Base-by-base conservation (phyloP, 192 early-diverging fungal genomes). In the Backusella parvicylindrica region DNA sequence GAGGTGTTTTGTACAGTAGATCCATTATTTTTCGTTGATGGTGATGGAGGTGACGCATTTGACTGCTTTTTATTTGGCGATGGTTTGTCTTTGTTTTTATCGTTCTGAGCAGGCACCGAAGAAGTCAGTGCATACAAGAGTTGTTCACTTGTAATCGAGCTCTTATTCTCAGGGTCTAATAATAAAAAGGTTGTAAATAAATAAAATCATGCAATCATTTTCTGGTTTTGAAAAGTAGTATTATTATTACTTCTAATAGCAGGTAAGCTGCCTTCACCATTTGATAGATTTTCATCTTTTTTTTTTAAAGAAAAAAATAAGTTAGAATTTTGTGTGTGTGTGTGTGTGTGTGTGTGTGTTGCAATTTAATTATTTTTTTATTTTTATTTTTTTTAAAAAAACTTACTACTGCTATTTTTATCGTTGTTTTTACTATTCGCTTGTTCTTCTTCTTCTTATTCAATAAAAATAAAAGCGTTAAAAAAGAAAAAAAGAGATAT, bases 111-210 rank as follows among this genome's bases (percentile, higher is more conserved):
- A 18, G 72, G 37, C 26, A 73, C 36, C 2, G 43, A 47, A 47
- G 72, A 73, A 3, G 72, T 73, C 8, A 73, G 26, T 47, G 72
- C 72, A 43, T 65, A 65, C 8, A 73, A 37, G 6, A 73, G 63
- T 30, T 73, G 72, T 73, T 73, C 72, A 33, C 60, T 73, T 28
- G 72, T 73, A 6, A 73, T 60, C 7, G 60, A 40, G 4, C 6
- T 35, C 33, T 31, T 66, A 35, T n/a, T 35, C 32, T 33, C 64
- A 33, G 64, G n/a, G 7, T 66, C 64, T 35, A 35, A 5, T 66
- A 60, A 26, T 0, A 60, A 60, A 60, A 60, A 26, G 12, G 12
- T 2, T 23, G 12, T 13, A 26, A 26, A 28, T 31, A 30, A 33
- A 18, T 2, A 33, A 33, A 65, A 33, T 65, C 32, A 30, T 33